Base-by-base conservation (phyloP, 345 rosid species). In the Erodium maritimum region DNA sequence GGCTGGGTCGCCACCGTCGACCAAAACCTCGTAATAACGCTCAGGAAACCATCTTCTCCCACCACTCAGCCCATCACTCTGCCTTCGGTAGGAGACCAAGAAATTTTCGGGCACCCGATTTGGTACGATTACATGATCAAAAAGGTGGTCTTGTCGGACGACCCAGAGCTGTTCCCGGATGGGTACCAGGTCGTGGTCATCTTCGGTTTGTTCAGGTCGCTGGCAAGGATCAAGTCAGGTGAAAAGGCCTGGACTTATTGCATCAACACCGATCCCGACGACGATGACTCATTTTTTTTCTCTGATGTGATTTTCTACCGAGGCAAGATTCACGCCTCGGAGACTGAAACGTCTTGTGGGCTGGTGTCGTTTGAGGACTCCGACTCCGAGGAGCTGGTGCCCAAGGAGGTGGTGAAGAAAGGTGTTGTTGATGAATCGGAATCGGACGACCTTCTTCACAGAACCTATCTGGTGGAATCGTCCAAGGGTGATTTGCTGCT, bases 1-100 rank as follows among this genome's bases (percentile, higher is more conserved):
- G 59, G 66, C 1, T 63, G 59, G 52, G 50, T 62, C n/a, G 17
- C 54, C 11, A 34, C 54, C 29, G 23, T 62, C 17, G 66, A 62
- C 66, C 13, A 55, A 20, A 18, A 21, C 34, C 17, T 10, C 13
- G 37, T 1, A 37, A 25, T 16, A 54, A 21, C 22, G 16, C 54
- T 45, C 34, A 54, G 16, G 7, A 63, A 20, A 53, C 66, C 1
- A 2, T 55, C 7, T 21, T 2, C 1, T 17, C 21, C 3, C 5
- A 20, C 20, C 11, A 20, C 14, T 17, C 45, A 7, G 19, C 12
- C 25, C 60, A 37, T 21, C 46, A 25, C 60, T 20, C 17, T 55
- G 66, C 33, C 21, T 61, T 13, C 57, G 52, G 14, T 45, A 2
- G 17, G 51, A 24, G 46, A 8, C n/a, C 22, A 14, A 9, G 9